These are phyloP conservation scores for Cunninghamia lanceolata DNA, from an alignment of 75 land plant genomes.

Conservation along the genomic window DNA sequence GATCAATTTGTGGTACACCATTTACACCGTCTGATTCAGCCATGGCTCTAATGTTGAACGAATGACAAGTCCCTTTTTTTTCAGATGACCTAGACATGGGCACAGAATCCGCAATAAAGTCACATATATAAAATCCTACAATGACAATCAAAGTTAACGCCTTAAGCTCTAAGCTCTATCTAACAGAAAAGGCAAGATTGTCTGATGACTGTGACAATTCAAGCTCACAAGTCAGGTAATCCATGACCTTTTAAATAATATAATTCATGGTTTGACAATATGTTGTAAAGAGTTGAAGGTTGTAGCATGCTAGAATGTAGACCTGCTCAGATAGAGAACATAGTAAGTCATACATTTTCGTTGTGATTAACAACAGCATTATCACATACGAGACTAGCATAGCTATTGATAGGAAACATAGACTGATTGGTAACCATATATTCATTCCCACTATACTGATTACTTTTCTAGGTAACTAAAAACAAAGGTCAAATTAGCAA, in stretches of 20 bases:
- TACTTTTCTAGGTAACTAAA: background rate
- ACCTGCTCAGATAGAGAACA: background rate
- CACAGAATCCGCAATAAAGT: background rate
- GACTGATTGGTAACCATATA: background rate
- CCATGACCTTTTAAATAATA: background rate
- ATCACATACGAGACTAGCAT: background rate
- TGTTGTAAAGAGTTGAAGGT: background rate
- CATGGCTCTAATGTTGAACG: slow-evolving; percentile 8
- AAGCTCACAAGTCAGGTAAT: background rate
- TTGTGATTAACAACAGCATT: background rate
- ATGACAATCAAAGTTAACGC: background rate
- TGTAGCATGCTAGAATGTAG: background rate
- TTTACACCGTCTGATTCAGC: slow-evolving; percentile 3
- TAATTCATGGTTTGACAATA: background rate
- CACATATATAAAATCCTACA: background rate
- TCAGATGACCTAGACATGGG: background rate
- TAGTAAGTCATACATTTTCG: background rate
- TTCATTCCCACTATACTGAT: background rate
- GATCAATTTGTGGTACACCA: slow-evolving; percentile 34
- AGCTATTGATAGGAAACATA: background rate
- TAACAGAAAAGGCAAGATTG: background rate
- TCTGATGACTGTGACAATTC: background rate
- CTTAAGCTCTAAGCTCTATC: background rate
- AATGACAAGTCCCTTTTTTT: background rate
- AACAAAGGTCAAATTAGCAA: background rate